Conservation (phyloP, 2,329 filamentous ascomycete genomes). For the Pleochaeta shiraiana region DNA sequence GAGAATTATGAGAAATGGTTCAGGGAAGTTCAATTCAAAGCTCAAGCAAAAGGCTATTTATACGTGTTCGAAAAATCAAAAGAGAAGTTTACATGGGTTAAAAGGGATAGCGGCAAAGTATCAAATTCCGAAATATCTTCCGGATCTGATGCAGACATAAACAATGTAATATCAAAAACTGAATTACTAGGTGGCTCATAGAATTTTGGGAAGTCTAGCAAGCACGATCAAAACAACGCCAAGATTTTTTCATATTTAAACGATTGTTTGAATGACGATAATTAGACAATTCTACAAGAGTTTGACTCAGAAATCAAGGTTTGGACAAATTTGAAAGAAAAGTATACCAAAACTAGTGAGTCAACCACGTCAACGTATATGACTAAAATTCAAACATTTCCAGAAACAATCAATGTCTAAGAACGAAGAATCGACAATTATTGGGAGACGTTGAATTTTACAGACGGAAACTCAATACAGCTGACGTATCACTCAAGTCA, state of each 20-base stretch:
- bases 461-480: background rate
- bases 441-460: background rate
- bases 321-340: background rate
- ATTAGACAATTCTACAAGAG: background rate
- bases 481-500: background rate
- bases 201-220: background rate
- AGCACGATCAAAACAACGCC: background rate
- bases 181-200: background rate
- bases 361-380: background rate
- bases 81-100: background rate
- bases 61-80: background rate
- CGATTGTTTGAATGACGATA: background rate
- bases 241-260: background rate
- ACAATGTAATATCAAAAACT: no score
- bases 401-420: background rate
- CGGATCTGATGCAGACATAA: background rate
- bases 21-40: background rate
- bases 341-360: background rate
- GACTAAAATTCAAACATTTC: slow-evolving; percentile 2
- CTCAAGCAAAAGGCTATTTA: background rate
- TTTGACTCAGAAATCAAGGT: background rate
- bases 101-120: no score
- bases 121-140: background rate
- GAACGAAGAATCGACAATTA: background rate
- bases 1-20: background rate